Evolutionary conservation across 1,284 basidiomycete species (phyloP), one percentile per base, ranked within the genome.

Genomic region (Ceratobasidium sp.): DNA sequence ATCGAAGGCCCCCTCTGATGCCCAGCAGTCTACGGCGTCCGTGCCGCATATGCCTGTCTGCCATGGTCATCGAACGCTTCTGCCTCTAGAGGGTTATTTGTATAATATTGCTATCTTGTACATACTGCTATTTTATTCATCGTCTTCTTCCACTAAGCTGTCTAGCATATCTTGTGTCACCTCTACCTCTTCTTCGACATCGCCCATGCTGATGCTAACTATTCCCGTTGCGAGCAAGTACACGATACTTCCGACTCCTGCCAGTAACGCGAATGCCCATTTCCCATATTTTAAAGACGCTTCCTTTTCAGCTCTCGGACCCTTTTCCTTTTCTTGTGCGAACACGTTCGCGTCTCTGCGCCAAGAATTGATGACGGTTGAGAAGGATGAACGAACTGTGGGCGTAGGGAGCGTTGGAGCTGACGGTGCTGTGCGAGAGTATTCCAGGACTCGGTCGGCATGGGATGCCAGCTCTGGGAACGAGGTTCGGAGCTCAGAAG

Each of bases 401-500:
- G 52, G 50, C 14, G 50, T 14, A 16, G 39, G 28, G 28, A 69
- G 52, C n/a, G 57, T 43, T 16, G 64, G 52, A 28, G 64, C 64
- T 30, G 50, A 21, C 32, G 48, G 46, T 14, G n/a, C 48, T 1
- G 8, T 23, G 21, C 39, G 64, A 32, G 64, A 39, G 23, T 45
- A 55, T 45, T 69, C 52, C 2, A 69, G 28, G 36, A 69, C 39
- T 18, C 83, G 81, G 62, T 82, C 81, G 2, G 90, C 85, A 75
- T 92, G 89, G 2, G 82, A 78, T 12, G 84, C 79, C 46, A 92
- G 82, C 8, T 80, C 79, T 0, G 89, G 85, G 77, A 88, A 92
- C 1, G 84, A 84, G 8, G 85, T 83, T 0, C 77, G 78, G 9
- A 92, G 77, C 3, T 91, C 82, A 61, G 82, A 80, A 76, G 85